phyloP scores from a whole-genome alignment of 1,284 basidiomycete genomes.

The Boletus calvinii region DNA sequence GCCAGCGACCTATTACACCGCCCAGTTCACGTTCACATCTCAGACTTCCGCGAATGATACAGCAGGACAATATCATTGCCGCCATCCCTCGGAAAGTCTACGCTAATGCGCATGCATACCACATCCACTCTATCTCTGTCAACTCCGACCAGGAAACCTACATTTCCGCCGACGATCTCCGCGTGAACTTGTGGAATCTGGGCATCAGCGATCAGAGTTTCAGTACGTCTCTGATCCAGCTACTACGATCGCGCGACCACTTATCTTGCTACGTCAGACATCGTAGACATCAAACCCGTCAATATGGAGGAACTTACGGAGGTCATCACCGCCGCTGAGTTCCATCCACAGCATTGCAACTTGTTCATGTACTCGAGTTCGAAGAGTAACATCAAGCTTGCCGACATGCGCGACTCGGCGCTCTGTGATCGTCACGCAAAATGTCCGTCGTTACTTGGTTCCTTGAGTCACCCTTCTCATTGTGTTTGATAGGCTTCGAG shows the following conservation, averaged over 20 bases:
- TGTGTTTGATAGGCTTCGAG: conserved; percentile 74
- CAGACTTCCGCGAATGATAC: conserved; percentile 84
- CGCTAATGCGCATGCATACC: conserved; percentile 98
- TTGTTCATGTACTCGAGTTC: conserved; percentile 99
- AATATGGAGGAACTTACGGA: conserved; percentile 99
- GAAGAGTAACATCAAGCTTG: conserved; percentile 99
- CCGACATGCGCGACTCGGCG: conserved; percentile 99
- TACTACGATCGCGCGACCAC: conserved; percentile 2
- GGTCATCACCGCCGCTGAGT: conserved; percentile 99
- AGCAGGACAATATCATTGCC: conserved; percentile 97
- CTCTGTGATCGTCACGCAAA: conserved; percentile 97
- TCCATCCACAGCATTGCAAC: conserved; percentile 98
- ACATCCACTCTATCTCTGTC: conserved; percentile 99
- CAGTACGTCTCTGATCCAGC: conserved; percentile 60
- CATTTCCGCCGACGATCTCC: conserved; percentile 96
- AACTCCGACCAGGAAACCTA: conserved; percentile 99
- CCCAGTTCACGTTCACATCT: conserved; percentile 60
- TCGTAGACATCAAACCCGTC: conserved; percentile 99
- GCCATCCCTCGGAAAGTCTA: conserved; percentile 99
- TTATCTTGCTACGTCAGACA: conserved; percentile 59
- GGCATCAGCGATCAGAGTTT: conserved; percentile 99
- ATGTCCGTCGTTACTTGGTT: conserved; percentile 55
- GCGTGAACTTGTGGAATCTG: conserved; percentile 98
- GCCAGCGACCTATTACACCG: conserved; percentile 63
- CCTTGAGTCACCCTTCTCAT: conserved; percentile 16